Percentiles rank a stretch among this genome's conserved stretches.
These are phyloP conservation scores for Gossypium schwendimanii DNA, from an alignment of 441 rosid species.

Conservation along the genomic window DNA sequence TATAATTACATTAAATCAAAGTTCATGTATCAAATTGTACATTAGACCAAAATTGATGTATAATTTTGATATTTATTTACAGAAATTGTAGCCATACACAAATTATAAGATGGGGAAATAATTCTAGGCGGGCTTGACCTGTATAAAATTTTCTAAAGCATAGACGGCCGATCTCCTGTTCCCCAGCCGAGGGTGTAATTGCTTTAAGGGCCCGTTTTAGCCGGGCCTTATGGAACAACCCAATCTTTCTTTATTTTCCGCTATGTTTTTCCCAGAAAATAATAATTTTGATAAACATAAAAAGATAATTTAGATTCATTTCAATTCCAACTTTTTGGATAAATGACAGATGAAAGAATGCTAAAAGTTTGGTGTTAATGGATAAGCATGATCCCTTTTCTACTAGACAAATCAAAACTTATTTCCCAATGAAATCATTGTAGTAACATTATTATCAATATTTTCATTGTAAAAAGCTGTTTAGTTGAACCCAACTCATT, in stretches of 20 bases:
- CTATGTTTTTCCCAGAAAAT: too few relatives aligned
- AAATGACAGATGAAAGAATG: background rate
- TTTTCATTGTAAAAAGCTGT: background rate
- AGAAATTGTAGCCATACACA: too few relatives aligned
- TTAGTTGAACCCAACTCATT: slow-evolving; percentile 4
- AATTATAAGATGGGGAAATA: background rate
- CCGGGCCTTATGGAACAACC: background rate
- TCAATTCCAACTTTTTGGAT: background rate
- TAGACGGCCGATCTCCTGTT: too few relatives aligned
- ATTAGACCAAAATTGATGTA: too few relatives aligned
- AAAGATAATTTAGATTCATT: background rate
- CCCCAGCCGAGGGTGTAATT: background rate
- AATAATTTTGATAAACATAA: background rate
- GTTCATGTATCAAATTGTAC: too few relatives aligned
- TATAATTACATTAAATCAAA: too few relatives aligned
- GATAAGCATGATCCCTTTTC: background rate
- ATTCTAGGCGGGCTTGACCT: background rate
- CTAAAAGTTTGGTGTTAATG: slow-evolving; percentile 2
- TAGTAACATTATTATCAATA: background rate
- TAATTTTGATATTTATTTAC: too few relatives aligned
- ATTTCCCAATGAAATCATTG: background rate
- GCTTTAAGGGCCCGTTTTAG: background rate
- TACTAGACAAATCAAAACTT: background rate
- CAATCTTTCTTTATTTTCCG: too few relatives aligned
- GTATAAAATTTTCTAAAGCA: background rate